Percentiles rank a stretch among this genome's conserved stretches.
Evolutionary conservation across 2,329 filamentous ascomycete species (phyloP).

Genomic region (Monilinia fructigena): DNA sequence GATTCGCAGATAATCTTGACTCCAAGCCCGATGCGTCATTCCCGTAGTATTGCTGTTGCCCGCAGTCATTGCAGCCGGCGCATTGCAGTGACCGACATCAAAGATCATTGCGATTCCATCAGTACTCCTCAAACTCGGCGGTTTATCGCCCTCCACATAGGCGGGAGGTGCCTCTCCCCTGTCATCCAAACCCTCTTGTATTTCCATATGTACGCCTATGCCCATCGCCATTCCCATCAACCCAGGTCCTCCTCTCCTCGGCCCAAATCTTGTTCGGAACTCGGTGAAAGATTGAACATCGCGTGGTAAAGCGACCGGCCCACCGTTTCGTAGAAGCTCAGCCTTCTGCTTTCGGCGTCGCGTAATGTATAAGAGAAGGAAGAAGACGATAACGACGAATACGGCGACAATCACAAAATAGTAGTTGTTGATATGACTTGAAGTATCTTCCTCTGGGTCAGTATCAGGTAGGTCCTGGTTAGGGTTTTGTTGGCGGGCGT

Average conservation of each 20-base stretch:
- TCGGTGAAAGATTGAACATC: slow-evolving; percentile 34
- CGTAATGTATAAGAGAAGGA: slow-evolving; percentile 47
- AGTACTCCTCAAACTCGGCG: slow-evolving; percentile 32
- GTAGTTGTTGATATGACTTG: slow-evolving; percentile 55
- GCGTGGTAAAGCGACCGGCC: slow-evolving; percentile 39
- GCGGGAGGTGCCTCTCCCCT: slow-evolving; percentile 64
- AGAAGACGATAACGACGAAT: slow-evolving; percentile 45
- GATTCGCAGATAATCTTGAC: slow-evolving; percentile 17
- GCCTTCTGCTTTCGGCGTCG: slow-evolving; percentile 40
- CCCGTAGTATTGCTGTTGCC: neutral
- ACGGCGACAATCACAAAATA: slow-evolving; percentile 51
- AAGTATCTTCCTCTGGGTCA: slow-evolving; percentile 24
- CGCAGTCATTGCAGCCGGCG: neutral
- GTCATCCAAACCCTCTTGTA: slow-evolving; percentile 61
- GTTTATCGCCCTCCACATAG: slow-evolving; percentile 45
- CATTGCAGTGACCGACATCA: neutral
- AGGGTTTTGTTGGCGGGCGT: slow-evolving; percentile 12
- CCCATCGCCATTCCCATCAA: slow-evolving; percentile 21
- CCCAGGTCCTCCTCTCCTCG: slow-evolving; percentile 22
- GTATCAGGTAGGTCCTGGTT: slow-evolving; percentile 10
- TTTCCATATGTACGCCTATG: slow-evolving; percentile 5
- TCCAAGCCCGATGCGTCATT: neutral
- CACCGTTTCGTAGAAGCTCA: slow-evolving; percentile 24
- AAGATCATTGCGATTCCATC: slow-evolving; percentile 10
- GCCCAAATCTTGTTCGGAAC: slow-evolving; percentile 26